Evolutionary conservation across 1,139 yeast genomes (phyloP), one percentile per base, ranked within the genome.

Genomic region (Debaryomyces singareniensis): DNA sequence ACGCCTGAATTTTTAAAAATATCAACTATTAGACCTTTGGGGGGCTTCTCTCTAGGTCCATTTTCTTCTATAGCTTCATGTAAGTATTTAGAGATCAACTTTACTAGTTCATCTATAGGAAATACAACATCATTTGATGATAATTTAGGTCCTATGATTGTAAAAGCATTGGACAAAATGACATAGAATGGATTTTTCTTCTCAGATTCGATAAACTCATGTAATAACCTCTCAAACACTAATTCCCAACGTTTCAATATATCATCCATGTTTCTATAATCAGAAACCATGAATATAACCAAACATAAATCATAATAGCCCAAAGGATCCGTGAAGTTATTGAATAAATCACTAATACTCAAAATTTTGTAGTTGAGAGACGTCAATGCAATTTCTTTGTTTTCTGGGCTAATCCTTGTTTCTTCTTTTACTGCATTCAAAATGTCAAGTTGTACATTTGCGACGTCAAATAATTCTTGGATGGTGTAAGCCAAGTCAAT

Each of bases 281-380:
- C 96, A 1, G 96, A 79, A 5, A 82, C 72, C 47, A 83, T 83
- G 63, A 84, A 86, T 15, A 87, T 78, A 26, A 75, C 60, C 36
- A 89, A 64, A 38, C 95, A 83, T 30, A 89, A 65, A 43, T 85
- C 95, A 51, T 79, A 79, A 51, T 89, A 91, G 4, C 91, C 91
- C 40, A 89, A 61, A 9, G 95, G 95, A 45, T 83, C 91, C 10
- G 95, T 86, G 55, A 71, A 91, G 36, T 76, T 79, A 55, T 91
- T 91, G 63, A 79, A 91, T 32, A 91, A 61, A 35, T 83, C 94
- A 45, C 84, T 80, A 15, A 87, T 75, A 4, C 80, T 71, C 43
- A 82, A 58, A 20, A 91, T 73, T 47, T 74, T 71, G 29, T 70
- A 75, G 46, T 84, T 75, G 37, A 91, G 66, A 24, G 72, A 68